A percentile compares a stretch with the other conserved stretches of the same genome.
Evolutionary conservation across 805 yeast genomes (phyloP).

Genomic region (Kregervanrija fluxuum): DNA sequence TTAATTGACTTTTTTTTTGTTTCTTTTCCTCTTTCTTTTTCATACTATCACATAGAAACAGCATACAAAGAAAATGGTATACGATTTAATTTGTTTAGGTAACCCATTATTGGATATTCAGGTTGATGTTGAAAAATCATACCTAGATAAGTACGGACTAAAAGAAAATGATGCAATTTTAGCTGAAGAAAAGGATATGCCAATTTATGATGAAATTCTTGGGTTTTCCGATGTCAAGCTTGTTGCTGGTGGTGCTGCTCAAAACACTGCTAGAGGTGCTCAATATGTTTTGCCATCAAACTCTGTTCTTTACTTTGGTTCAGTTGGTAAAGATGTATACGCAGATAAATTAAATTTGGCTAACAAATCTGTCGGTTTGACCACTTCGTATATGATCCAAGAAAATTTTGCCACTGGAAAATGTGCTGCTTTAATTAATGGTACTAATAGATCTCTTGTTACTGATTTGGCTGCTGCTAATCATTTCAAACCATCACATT

Average conservation of each 20-base stretch:
- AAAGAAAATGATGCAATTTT: conserved; percentile 93
- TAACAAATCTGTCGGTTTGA: conserved; percentile 81
- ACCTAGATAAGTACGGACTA: conserved; percentile 71
- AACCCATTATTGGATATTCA: conserved; percentile 85
- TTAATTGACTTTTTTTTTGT: neutral
- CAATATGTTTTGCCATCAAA: conserved; percentile 78
- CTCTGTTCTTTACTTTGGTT: conserved; percentile 90
- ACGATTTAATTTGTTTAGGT: conserved; percentile 76
- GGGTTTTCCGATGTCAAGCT: conserved; percentile 51
- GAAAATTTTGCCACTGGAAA: conserved; percentile 82
- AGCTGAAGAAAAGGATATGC: conserved; percentile 72
- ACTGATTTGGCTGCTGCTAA: conserved; percentile 98
- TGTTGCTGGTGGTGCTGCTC: conserved; percentile 99
- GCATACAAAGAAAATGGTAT: conserved; percentile 37
- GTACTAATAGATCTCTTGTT: conserved; percentile 83
- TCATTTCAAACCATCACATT: conserved; percentile 85
- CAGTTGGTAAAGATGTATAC: conserved; percentile 90
- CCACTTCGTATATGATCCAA: conserved; percentile 78
- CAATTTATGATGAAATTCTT: conserved; percentile 77
- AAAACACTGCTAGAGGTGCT: conserved; percentile 98
- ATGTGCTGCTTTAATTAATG: conserved; percentile 89
- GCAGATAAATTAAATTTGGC: conserved; percentile 76
- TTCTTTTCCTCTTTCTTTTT: neutral
- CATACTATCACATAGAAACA: neutral
- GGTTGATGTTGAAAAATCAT: conserved; percentile 60